phyloP scores from a whole-genome alignment of 495 filamentous ascomycete genomes.

The Bombardia bombarda region DNA sequence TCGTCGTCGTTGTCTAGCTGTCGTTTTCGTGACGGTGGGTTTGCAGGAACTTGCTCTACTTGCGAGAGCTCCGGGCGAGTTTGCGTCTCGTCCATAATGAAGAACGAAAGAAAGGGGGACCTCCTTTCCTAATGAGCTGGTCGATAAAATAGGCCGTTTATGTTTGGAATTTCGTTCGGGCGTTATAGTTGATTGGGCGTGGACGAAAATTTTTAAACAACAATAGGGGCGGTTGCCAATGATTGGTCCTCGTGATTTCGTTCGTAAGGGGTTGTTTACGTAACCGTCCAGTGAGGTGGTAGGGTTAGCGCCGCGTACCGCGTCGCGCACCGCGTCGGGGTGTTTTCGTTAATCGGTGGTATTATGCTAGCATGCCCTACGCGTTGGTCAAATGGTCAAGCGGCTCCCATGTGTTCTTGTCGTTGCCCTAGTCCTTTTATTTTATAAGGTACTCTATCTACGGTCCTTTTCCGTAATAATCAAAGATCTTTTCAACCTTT shows the following conservation, averaged over 20 bases:
- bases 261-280: background rate
- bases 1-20: no score
- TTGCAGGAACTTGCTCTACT: no score
- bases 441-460: no score
- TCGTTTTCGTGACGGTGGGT: no score
- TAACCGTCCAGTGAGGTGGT: background rate
- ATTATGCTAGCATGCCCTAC: background rate
- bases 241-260: background rate
- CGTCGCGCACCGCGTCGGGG: no score
- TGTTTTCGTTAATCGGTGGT: background rate
- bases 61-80: no score
- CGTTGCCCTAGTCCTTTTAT: no score
- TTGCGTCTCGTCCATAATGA: no score
- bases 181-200: background rate
- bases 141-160: background rate
- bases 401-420: no score
- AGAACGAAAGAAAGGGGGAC: no score
- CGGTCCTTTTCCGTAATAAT: no score
- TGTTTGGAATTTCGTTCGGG: background rate
- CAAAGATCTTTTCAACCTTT: no score
- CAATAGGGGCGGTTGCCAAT: background rate
- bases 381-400: slow-evolving; percentile 2
- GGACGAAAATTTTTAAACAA: background rate
- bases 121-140: background rate
- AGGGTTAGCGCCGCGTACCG: background rate